Conservation (phyloP, 495 filamentous ascomycete genomes). For the Penicillium lividum region DNA sequence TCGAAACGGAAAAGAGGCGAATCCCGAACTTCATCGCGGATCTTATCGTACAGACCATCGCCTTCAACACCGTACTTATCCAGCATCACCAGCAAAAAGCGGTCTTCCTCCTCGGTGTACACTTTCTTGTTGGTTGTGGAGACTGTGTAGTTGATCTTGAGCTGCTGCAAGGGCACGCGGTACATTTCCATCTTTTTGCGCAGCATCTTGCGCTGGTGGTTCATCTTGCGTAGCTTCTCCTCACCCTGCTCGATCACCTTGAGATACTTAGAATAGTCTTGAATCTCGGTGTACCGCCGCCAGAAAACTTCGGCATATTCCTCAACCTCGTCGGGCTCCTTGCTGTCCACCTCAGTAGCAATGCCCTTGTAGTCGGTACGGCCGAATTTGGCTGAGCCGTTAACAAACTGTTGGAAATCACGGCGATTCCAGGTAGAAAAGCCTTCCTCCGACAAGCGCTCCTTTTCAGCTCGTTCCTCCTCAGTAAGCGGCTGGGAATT, state of each 20-base stretch:
- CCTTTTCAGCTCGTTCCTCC: conserved; percentile 84
- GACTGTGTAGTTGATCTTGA: conserved; percentile 98
- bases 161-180: conserved; percentile 91
- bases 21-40: conserved; percentile 90
- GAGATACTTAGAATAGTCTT: conserved; percentile 84
- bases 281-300: conserved; percentile 84
- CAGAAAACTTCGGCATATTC: conserved; percentile 94
- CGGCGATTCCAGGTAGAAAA: conserved; percentile 94
- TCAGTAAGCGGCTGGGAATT: conserved; percentile 86
- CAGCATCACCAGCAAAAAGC: conserved; percentile 91
- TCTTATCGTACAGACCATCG: conserved; percentile 79
- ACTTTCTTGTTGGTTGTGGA: conserved; percentile 99
- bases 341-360: conserved; percentile 87
- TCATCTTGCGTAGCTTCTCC: conserved; percentile 80
- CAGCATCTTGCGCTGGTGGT: conserved; percentile 92
- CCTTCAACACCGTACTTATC: conserved; percentile 88
- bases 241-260: conserved; percentile 88
- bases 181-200: conserved; percentile 94
- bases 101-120: conserved; percentile 97
- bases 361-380: conserved; percentile 81
- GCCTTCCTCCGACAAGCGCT: conserved; percentile 73
- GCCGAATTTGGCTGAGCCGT: conserved; percentile 90
- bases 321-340: conserved; percentile 79
- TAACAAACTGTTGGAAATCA: conserved; percentile 98
- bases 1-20: conserved; percentile 96